These are phyloP conservation scores for Claviceps spartinae DNA, from an alignment of 2,329 filamentous ascomycete genomes.

Conservation along the genomic window DNA sequence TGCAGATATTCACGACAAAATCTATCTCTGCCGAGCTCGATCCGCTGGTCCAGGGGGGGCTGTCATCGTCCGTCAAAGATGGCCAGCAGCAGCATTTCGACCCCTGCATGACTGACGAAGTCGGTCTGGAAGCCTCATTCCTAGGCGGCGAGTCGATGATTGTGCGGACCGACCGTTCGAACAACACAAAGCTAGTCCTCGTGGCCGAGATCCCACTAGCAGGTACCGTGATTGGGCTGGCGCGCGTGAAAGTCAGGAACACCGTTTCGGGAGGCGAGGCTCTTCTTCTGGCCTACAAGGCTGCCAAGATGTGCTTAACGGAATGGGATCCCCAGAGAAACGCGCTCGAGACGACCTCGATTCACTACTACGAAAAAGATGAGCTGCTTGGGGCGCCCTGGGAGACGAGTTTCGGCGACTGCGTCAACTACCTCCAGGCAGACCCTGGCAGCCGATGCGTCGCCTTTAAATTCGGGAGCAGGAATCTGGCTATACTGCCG, in stretches of 20 bases:
- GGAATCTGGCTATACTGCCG: slow-evolving; percentile 84
- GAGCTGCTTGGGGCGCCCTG: slow-evolving; percentile 74
- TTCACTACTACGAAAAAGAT: slow-evolving; percentile 97
- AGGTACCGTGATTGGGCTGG: slow-evolving; percentile 73
- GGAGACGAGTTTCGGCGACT: slow-evolving; percentile 60
- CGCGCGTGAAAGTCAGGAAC: slow-evolving; percentile 57
- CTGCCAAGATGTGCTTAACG: slow-evolving; percentile 83
- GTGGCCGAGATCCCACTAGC: slow-evolving; percentile 72
- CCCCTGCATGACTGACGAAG: slow-evolving; percentile 42
- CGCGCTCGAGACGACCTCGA: slow-evolving; percentile 74
- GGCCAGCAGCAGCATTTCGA: slow-evolving; percentile 35
- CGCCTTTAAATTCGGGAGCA: slow-evolving; percentile 78
- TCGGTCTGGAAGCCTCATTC: slow-evolving; percentile 53
- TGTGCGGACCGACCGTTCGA: slow-evolving; percentile 47
- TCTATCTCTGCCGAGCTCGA: slow-evolving; percentile 51
- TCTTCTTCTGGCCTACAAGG: slow-evolving; percentile 70
- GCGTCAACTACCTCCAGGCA: slow-evolving; percentile 68
- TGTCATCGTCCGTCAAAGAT: slow-evolving; percentile 20
- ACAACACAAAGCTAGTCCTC: slow-evolving; percentile 67
- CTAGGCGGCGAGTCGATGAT: slow-evolving; percentile 49
- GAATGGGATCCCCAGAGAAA: slow-evolving; percentile 82
- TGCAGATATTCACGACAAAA: slow-evolving; percentile 78
- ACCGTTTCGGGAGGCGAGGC: slow-evolving; percentile 73
- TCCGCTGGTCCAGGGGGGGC: slow-evolving; percentile 23
- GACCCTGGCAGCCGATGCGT: slow-evolving; percentile 90